Evolutionary conservation across 2,329 filamentous ascomycete genomes (phyloP).

Genomic region (Talaromyces albobiverticillius): DNA sequence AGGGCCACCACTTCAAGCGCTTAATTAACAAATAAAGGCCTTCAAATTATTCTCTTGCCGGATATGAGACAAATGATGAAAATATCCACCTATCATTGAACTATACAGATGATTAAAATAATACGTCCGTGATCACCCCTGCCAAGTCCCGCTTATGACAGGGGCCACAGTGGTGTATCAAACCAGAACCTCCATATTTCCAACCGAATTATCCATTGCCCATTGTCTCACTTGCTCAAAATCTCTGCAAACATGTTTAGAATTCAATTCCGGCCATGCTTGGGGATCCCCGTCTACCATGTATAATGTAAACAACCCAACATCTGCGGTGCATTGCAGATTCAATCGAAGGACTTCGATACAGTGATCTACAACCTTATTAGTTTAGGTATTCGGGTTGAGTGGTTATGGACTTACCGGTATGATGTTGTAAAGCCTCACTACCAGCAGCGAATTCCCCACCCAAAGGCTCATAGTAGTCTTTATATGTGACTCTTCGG

Average conservation of each 20-base stretch:
- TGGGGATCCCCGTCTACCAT: conserved; percentile 11
- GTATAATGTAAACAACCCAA: conserved; percentile 11
- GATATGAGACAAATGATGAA: too few relatives aligned
- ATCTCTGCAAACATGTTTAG: conserved; percentile 9
- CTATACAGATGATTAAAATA: too few relatives aligned
- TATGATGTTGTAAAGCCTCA: conserved; percentile 9
- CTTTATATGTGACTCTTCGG: conserved; percentile 8
- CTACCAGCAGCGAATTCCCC: conserved; percentile 6
- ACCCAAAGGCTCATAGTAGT: conserved; percentile 11
- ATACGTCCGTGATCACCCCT: too few relatives aligned
- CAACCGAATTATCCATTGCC: conserved; percentile 9
- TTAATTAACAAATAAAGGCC: too few relatives aligned
- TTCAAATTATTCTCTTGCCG: too few relatives aligned
- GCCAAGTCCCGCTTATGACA: too few relatives aligned
- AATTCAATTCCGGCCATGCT: conserved; percentile 11
- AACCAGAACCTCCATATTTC: conserved; percentile 8
- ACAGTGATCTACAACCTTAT: conserved; percentile 6
- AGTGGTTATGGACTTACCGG: neutral
- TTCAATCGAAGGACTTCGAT: conserved; percentile 3
- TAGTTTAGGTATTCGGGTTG: neutral
- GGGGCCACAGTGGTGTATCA: neutral
- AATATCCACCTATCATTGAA: too few relatives aligned
- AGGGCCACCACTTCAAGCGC: too few relatives aligned
- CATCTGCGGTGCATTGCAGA: conserved; percentile 9
- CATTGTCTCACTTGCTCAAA: conserved; percentile 4